Evolutionary conservation across 768 basidiomycete genomes (phyloP), one percentile per base, ranked within the genome.

Genomic region (Pleurotus pulmonarius): DNA sequence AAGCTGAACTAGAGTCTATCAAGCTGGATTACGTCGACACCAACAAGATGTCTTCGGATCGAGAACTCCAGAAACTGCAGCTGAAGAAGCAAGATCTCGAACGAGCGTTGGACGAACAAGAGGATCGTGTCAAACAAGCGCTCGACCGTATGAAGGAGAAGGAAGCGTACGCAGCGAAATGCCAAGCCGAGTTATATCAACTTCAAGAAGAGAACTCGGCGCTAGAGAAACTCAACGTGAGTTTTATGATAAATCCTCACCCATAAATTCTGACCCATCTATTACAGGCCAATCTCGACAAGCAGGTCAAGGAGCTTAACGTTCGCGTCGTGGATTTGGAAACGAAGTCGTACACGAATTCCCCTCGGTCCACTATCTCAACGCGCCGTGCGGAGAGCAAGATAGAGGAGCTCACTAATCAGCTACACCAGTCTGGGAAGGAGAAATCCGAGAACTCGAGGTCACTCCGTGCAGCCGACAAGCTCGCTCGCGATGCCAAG

Each of bases 51-150:
- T 80, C 85, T 3, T 83, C 85, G 1, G 90, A 91, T 59, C 79
- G 83, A 22, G 88, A 90, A 60, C 73, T 90, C 56, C 91, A 93
- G 68, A 80, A 79, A 54, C 72, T 94, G 49, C 83, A 87, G 53
- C 73, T 93, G 25, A 83, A 87, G 76, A 92, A 92, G 67, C 88
- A 91, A 62, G 90, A 93, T 62, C 74, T 94, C 11, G 86, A 90
- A 62, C 80, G 87, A 22, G 82, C 87, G 12, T 70, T 92, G 26
- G 89, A 92, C 60, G 90, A 91, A 63, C 86, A 91, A 62, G 80
- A 82, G 58, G 90, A 92, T 63, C 82, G 87, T 7, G 85, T 88
- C 0, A 69, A 78, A 0, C 83, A 86, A 73, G 83, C 89, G 1
- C 81, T 83, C 47, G 89, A 90, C 53, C 80, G 88, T 40, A 85